Conservation (phyloP, 2,329 filamentous ascomycete genomes). For the Scytalidium sp. region DNA sequence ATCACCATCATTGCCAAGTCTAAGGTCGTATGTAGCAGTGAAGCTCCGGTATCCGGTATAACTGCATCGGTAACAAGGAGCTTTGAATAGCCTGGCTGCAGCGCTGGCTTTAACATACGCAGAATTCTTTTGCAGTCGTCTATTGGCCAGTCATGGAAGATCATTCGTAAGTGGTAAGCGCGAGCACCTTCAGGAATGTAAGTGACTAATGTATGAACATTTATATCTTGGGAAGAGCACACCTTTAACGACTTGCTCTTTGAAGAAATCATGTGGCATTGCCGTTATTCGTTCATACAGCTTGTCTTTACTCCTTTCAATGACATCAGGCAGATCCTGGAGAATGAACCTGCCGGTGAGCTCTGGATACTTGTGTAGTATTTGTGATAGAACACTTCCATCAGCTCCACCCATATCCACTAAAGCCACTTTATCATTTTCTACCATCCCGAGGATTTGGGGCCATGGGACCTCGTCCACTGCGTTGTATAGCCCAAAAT, state of each 20-base stretch:
- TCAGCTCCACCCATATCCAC: conserved; percentile 12
- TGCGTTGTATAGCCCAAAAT: no score
- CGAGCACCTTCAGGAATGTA: no score
- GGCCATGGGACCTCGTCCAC: no score
- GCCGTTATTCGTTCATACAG: no score
- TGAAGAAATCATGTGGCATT: no score
- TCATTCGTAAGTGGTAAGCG: conserved; percentile 23
- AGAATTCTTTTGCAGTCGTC: conserved; percentile 21
- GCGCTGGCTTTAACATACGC: conserved; percentile 11
- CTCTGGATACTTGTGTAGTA: conserved; percentile 6
- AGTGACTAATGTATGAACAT: no score
- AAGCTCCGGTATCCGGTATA: neutral
- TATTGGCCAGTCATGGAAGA: conserved; percentile 29
- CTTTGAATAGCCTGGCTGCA: conserved; percentile 13
- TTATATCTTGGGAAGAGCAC: no score
- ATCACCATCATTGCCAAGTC: no score
- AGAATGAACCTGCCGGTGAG: conserved; percentile 14
- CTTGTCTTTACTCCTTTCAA: conserved; percentile 9
- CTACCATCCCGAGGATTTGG: no score
- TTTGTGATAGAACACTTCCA: conserved; percentile 9
- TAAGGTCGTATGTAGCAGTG: no score
- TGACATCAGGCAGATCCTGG: conserved; percentile 14
- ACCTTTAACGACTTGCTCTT: no score
- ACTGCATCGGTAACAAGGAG: neutral
- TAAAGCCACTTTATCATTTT: neutral